These are phyloP conservation scores for Umbelopsis sp. DNA, from an alignment of 192 early-diverging fungal genomes.

Conservation along the genomic window DNA sequence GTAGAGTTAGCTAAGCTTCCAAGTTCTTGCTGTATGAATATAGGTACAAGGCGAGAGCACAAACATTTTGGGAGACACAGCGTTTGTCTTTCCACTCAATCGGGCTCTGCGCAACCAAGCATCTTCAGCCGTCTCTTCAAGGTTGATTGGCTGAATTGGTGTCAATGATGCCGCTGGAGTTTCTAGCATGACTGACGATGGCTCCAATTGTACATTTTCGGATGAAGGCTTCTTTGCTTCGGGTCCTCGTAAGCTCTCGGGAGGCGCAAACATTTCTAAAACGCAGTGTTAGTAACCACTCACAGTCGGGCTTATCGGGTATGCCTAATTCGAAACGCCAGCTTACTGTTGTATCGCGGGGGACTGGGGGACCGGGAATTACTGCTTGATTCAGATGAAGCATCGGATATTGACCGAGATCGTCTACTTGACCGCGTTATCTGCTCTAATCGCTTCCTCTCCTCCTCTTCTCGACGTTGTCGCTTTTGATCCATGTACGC, in stretches of 20 bases:
- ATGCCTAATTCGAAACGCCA: not conserved
- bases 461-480: constrained; percentile 44
- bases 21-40: not conserved
- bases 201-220: too few relatives aligned
- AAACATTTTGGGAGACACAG: constrained; percentile 23
- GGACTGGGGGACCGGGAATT: constrained; percentile 28
- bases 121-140: constrained; percentile 68
- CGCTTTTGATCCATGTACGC: constrained; percentile 64
- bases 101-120: constrained; percentile 63
- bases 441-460: constrained; percentile 27
- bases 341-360: constrained; percentile 4
- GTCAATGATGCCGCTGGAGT: too few relatives aligned
- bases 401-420: constrained; percentile 32
- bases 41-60: not conserved
- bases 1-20: not conserved
- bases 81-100: constrained; percentile 41
- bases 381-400: constrained; percentile 2
- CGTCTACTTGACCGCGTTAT: constrained; percentile 16
- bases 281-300: not conserved
- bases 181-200: too few relatives aligned
- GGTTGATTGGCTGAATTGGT: constrained; percentile 27
- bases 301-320: too few relatives aligned
- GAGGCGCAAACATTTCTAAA: constrained; percentile 37
- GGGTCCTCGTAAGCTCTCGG: constrained; percentile 29
- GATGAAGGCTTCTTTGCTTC: not conserved